Base-by-base conservation (phyloP, 306 rosid species). In the Glycine tomentella region DNA sequence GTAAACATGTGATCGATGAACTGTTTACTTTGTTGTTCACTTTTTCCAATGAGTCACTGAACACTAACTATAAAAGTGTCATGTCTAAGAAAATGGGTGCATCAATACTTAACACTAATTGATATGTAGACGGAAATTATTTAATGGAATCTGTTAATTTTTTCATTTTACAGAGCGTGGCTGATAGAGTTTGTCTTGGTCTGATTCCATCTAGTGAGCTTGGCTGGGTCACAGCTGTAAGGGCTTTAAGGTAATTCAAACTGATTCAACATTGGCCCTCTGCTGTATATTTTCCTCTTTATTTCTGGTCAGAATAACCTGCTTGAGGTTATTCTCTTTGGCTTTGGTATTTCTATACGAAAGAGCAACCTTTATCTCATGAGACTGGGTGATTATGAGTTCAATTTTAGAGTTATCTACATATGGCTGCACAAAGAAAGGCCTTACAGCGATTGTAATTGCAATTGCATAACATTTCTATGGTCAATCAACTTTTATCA, bases 111-210 rank as follows among this genome's bases (percentile, higher is more conserved):
- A 15, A 36, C 42, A 76, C 72, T 38, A 12, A 76, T 55, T 64
- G 17, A 68, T 36, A 44, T 49, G 50, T 46, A 20, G 69, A 38
- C 45, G 79, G 72, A 50, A 74, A 66, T 55, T 55, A 10, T 52
- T 71, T 46, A 12, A 31, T 70, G 45, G n/a, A 69, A 38, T 33
- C 53, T 68, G 61, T 70, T 78, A 69, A 15, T 83, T 77, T 67
- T 56, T 83, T 65, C 68, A 77, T 69, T n/a, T 62, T 75, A 9
- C 91, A 91, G 97, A 85, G 90, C 73, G 91, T 95, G 71, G 97
- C 98, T 82, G 89, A 95, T 86, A 93, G 97, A 75, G 98, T 90
- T 61, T 93, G 96, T 87, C 97, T 95, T 14, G 99, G 97, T 87
- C 99, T 93, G 83, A 68, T 95, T 85, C 99, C 97, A 62, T 87